Evolutionary conservation across 257 asterid species (phyloP).

Genomic region (Solanum boliviense): DNA sequence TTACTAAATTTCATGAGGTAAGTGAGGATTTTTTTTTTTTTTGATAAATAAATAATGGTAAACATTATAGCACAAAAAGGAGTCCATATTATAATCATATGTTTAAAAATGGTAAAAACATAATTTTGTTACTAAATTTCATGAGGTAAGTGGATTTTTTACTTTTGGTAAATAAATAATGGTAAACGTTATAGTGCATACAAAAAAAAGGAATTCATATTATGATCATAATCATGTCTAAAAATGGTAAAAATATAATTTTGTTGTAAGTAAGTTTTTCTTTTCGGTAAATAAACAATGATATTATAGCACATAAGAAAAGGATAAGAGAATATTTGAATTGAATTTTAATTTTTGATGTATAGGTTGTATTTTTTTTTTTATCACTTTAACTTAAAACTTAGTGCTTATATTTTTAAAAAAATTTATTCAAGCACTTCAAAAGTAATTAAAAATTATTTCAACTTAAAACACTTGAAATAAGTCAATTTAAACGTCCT

Average conservation of each 20-base stretch:
- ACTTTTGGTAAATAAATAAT: too few relatives aligned
- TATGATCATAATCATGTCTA: too few relatives aligned
- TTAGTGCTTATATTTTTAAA: too few relatives aligned
- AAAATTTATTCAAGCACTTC: too few relatives aligned
- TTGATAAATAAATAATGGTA: neutral
- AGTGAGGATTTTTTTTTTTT: neutral
- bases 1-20: neutral
- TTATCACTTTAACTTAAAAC: too few relatives aligned
- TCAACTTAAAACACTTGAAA: neutral
- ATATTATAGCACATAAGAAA: neutral
- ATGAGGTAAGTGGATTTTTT: neutral
- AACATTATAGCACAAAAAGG: neutral
- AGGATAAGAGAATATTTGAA: neutral
- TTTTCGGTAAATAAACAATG: neutral
- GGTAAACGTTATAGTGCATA: neutral
- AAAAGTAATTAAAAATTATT: too few relatives aligned
- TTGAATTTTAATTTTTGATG: neutral
- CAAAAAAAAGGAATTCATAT: neutral
- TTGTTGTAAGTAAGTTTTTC: too few relatives aligned
- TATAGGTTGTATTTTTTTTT: too few relatives aligned
- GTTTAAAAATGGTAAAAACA: neutral
- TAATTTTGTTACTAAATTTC: neutral
- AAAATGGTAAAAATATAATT: neutral
- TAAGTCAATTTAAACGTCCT: too few relatives aligned
- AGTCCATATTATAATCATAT: neutral